A percentile compares a stretch with the other conserved stretches of the same genome.
phyloP scores from a whole-genome alignment of 768 basidiomycete genomes.

The Psilocybe tampanensis region DNA sequence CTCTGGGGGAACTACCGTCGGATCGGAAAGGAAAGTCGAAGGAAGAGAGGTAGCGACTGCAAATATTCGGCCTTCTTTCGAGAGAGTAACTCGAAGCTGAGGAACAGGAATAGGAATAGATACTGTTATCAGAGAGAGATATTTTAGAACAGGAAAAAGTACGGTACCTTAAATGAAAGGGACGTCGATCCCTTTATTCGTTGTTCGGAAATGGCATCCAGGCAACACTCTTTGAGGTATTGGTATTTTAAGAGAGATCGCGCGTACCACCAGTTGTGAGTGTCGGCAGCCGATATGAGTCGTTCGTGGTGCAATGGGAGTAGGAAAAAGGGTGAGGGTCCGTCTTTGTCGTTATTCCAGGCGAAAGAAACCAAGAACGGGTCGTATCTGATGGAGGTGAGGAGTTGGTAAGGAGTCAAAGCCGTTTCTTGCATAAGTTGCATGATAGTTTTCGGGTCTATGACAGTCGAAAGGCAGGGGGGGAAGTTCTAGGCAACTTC shows the following conservation, averaged over 20 bases:
- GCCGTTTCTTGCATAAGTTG: slow-evolving; percentile 1
- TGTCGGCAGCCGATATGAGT: slow-evolving; percentile 48
- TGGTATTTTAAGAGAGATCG: slow-evolving; percentile 37
- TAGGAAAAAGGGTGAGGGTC: slow-evolving; percentile 62
- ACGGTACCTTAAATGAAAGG: slow-evolving; percentile 34
- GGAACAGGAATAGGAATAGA: neutral
- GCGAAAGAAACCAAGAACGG: slow-evolving; percentile 38
- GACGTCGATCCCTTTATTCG: slow-evolving; percentile 16
- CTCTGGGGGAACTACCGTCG: slow-evolving; percentile 36
- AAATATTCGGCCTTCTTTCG: slow-evolving; percentile 38
- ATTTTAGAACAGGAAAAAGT: neutral
- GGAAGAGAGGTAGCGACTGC: slow-evolving; percentile 33
- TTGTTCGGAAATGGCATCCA: slow-evolving; percentile 40
- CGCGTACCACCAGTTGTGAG: slow-evolving; percentile 53
- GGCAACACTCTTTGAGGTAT: slow-evolving; percentile 45
- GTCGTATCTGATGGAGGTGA: slow-evolving; percentile 67
- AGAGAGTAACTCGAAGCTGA: slow-evolving; percentile 57
- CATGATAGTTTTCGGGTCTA: neutral
- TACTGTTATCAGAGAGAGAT: neutral
- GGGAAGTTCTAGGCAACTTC: neutral
- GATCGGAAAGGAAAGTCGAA: slow-evolving; percentile 38
- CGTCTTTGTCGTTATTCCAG: slow-evolving; percentile 64
- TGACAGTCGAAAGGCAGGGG: neutral
- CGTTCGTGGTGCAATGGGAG: slow-evolving; percentile 64
- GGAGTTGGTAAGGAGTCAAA: slow-evolving; percentile 30